Evolutionary conservation across 2,329 filamentous ascomycete species (phyloP), one percentile per base, ranked within the genome.

Genomic region (Drechmeria coniospora): DNA sequence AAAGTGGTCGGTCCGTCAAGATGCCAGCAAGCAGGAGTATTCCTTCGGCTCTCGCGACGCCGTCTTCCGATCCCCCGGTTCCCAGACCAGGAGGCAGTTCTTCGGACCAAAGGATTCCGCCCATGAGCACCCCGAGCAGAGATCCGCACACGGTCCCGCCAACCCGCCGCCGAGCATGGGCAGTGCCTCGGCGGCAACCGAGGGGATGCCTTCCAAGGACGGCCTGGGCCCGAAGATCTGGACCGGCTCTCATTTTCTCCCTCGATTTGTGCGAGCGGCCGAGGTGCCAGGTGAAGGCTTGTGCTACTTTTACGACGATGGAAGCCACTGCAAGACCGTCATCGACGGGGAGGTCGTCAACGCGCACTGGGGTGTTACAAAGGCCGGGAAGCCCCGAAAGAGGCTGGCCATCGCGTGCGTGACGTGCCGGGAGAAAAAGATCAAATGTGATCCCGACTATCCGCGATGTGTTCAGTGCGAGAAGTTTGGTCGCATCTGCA

Each of bases 401-500:
- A 68, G 86, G 31, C 63, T 93, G 31, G 84, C 86, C 15, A 84
- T 92, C 49, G 83, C 83, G n/a, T 94, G 86, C 47, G 66, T 92
- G 32, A 90, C 83, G 9, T 94, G 86, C 50, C 72, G 86, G 27
- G 84, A 93, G 56, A 94, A 93, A 71, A 94, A 93, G 63, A 92
- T 94, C 57, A 93, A 92, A 53, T 94, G 86, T 46, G 83, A 93
- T 38, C 86, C 84, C 2, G 83, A 86, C 41, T 78, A 73, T 38
- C 80, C 80, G 21, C 83, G 82, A 40, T 94, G 86, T 43, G 70
- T 86, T 29, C 84, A 93, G 54, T 94, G 86, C 50, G 79, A 90
- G 48, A 93, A 92, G 56, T 87, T 87, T 46, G 82, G 84, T 31
- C 69, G 82, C 26, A 63, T 78, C 12, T 93, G 86, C 67, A 77